These are phyloP conservation scores for Dichomitus squalens DNA, from an alignment of 1,284 basidiomycete species.

Conservation along the genomic window DNA sequence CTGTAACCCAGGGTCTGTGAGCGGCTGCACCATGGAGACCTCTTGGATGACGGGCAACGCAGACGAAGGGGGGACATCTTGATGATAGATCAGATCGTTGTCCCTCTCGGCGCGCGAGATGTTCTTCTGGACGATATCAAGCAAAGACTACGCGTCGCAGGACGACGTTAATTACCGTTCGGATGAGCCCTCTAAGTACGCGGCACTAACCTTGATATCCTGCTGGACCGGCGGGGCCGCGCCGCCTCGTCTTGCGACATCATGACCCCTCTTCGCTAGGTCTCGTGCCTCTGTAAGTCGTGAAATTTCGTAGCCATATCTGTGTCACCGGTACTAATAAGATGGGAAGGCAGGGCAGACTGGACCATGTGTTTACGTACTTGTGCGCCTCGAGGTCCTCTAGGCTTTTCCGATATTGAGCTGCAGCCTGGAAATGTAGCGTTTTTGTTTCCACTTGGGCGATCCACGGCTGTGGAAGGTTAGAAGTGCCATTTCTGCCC, in stretches of 20 bases:
- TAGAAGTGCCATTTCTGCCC: not conserved
- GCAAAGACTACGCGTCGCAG: conserved; percentile 48
- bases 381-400: conserved; percentile 88
- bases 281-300: conserved; percentile 70
- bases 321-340: conserved; percentile 32
- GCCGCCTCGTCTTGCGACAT: conserved; percentile 65
- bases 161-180: not conserved
- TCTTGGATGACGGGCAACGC: conserved; percentile 70
- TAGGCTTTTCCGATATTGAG: conserved; percentile 87
- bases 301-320: conserved; percentile 86
- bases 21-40: conserved; percentile 71
- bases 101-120: conserved; percentile 82
- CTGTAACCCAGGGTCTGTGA: conserved; percentile 60
- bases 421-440: conserved; percentile 87
- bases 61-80: conserved; percentile 78
- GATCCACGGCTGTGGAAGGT: conserved; percentile 68
- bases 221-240: conserved; percentile 66
- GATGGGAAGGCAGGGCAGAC: not conserved
- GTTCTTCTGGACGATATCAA: conserved; percentile 72
- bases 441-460: conserved; percentile 84
- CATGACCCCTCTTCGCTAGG: conserved; percentile 75
- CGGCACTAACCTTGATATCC: conserved; percentile 71
- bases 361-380: conserved; percentile 37
- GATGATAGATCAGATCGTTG: conserved; percentile 96
- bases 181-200: too few relatives aligned